These are phyloP conservation scores for Tricholoma hemisulphureum DNA, from an alignment of 768 basidiomycete genomes.

Conservation along the genomic window DNA sequence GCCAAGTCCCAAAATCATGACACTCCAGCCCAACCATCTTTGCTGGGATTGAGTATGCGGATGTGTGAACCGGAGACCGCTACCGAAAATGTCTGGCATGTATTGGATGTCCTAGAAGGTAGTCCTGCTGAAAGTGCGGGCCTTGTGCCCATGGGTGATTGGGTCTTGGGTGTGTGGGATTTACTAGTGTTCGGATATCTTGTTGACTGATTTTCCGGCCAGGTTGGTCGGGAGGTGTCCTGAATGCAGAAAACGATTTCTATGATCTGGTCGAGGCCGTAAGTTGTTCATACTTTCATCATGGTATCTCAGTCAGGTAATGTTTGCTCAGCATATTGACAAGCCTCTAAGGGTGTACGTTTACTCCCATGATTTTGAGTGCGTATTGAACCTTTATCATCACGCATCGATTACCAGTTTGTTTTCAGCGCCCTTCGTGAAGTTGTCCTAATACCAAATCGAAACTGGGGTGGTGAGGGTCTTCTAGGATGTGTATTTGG, in stretches of 20 bases:
- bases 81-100: slow-evolving; percentile 96
- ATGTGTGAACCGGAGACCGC: slow-evolving; percentile 89
- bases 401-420: slow-evolving; percentile 6
- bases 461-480: slow-evolving; percentile 97
- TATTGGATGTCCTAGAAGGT: slow-evolving; percentile 93
- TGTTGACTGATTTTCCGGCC: slow-evolving; percentile 52
- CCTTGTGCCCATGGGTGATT: slow-evolving; percentile 83
- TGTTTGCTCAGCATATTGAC: slow-evolving; percentile 71
- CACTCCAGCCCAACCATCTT: slow-evolving; percentile 65
- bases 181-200: background rate
- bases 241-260: slow-evolving; percentile 91
- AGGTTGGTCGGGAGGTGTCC: slow-evolving; percentile 93
- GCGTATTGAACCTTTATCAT: slow-evolving; percentile 30
- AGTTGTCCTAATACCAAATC: slow-evolving; percentile 91
- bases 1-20: slow-evolving; percentile 39
- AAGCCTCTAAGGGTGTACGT: slow-evolving; percentile 93
- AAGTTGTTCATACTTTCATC: slow-evolving; percentile 24
- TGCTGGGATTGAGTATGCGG: slow-evolving; percentile 93
- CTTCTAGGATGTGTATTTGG: slow-evolving; percentile 95
- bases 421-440: slow-evolving; percentile 77
- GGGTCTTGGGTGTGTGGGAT: slow-evolving; percentile 40
- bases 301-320: slow-evolving; percentile 8
- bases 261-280: slow-evolving; percentile 94
- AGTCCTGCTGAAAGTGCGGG: slow-evolving; percentile 96
- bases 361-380: slow-evolving; percentile 97